Evolutionary conservation across 139 green algal genomes (phyloP), one percentile per base, ranked within the genome.

Genomic region (Chlamydomonas applanata): DNA sequence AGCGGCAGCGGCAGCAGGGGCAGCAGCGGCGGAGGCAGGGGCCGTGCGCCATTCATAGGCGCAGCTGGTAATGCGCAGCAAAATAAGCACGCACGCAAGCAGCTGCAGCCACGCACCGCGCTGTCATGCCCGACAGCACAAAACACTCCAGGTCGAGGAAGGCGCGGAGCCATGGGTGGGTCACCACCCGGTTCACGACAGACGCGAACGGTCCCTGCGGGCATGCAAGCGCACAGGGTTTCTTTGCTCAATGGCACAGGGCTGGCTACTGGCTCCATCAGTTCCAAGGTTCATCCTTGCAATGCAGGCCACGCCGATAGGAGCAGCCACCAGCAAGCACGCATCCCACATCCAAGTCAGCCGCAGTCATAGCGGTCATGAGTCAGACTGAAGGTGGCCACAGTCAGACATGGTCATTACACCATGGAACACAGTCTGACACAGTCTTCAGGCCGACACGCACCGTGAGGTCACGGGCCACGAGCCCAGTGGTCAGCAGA

Each of bases 141-240:
- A 92, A 94, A 76, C 88, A 94, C 81, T 97, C 92, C 45, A 97
- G 82, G 79, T 97, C 89, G 27, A 94, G 77, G 30, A 95, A 79
- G 2, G 78, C 74, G 24, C 81, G 49, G 57, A 94, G 75, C 80
- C 88, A 92, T 24, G 79, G 78, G 84, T 97, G 72, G 0, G 77
- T 87, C 1, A 97, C 88, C 27, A 86, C 65, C 32, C 68, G 45
- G 71, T 93, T 78, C 46, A 94, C 85, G 5, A 92, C 69, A 20
- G 78, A 74, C 17, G 69, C 79, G 75, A 94, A 94, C 20, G 90
- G 88, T 25, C 85, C 85, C 83, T 87, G 79, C 45, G 59, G 49
- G 30, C 40, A 22, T 59, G 44, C 25, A 35, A 35, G 40, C 22
- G 5, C 54, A 62, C 54, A 62, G 54, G 54, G 11, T 27, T 14